These are phyloP conservation scores for Musa troglodytarum DNA, from an alignment of 176 grass and related monocot genomes.

Conservation along the genomic window DNA sequence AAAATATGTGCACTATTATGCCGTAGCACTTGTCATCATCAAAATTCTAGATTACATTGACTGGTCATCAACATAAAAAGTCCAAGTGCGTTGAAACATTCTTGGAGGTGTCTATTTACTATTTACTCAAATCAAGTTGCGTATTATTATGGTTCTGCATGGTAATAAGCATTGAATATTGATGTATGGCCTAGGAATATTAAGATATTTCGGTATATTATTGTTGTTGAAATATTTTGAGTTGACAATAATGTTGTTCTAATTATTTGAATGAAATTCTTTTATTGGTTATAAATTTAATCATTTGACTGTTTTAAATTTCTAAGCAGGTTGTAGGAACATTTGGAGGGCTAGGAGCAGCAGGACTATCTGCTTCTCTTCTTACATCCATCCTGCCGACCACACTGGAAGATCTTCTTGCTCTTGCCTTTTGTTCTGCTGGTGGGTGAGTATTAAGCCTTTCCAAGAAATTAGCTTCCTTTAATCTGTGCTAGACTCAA, in stretches of 20 bases:
- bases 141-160: too few relatives aligned
- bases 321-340: slow-evolving; percentile 54
- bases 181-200: too few relatives aligned
- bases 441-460: slow-evolving; percentile 59
- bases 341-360: slow-evolving; percentile 89
- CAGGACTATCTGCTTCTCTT: slow-evolving; percentile 83
- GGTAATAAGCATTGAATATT: too few relatives aligned
- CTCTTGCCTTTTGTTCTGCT: slow-evolving; percentile 84
- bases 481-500: neutral
- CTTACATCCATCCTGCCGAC: slow-evolving; percentile 82
- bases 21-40: too few relatives aligned
- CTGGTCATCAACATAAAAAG: too few relatives aligned
- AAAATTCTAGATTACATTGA: too few relatives aligned
- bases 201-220: too few relatives aligned
- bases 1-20: too few relatives aligned
- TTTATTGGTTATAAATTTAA: neutral
- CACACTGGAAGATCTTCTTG: slow-evolving; percentile 93
- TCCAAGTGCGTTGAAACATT: too few relatives aligned
- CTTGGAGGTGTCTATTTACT: too few relatives aligned
- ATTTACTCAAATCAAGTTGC: too few relatives aligned
- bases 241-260: neutral
- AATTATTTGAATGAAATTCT: neutral
- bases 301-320: neutral
- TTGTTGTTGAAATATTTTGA: too few relatives aligned
- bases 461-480: neutral